phyloP scores from a whole-genome alignment of 768 basidiomycete species.

The Amanita pallidorosea region DNA sequence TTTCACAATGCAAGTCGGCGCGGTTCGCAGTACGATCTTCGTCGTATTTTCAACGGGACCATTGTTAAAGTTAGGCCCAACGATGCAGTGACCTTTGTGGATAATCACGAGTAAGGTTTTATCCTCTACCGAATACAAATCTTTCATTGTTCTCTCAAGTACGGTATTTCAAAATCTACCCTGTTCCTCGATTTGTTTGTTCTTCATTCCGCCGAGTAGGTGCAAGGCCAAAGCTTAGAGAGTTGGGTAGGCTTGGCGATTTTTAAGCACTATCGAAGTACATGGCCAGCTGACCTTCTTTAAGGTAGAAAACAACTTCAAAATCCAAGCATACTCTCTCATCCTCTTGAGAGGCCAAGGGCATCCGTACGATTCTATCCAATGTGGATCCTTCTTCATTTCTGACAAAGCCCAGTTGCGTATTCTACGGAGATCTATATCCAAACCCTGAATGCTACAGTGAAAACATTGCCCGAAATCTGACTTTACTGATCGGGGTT shows the following conservation, averaged over 20 bases:
- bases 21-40: constrained; percentile 61
- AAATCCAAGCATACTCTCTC: constrained; percentile 73
- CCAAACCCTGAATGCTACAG: constrained; percentile 61
- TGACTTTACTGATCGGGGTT: constrained; percentile 44
- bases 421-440: constrained; percentile 83
- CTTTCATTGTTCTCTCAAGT: constrained; percentile 12
- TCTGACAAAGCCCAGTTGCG: constrained; percentile 38
- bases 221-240: constrained; percentile 62
- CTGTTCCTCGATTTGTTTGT: background rate
- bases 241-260: constrained; percentile 54
- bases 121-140: background rate
- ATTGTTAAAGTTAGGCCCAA: constrained; percentile 57
- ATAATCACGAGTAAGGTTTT: constrained; percentile 76
- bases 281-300: background rate
- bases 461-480: constrained; percentile 34
- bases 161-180: constrained; percentile 36
- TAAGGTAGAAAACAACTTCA: constrained; percentile 63
- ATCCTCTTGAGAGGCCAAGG: constrained; percentile 63
- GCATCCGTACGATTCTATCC: constrained; percentile 41
- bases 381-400: background rate
- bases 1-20: constrained; percentile 67
- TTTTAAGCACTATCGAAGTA: background rate
- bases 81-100: constrained; percentile 85
- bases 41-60: constrained; percentile 60
- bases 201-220: constrained; percentile 18